These are phyloP conservation scores for Cladosporium sp. DNA, from an alignment of 2,329 filamentous ascomycete genomes.

Conservation along the genomic window DNA sequence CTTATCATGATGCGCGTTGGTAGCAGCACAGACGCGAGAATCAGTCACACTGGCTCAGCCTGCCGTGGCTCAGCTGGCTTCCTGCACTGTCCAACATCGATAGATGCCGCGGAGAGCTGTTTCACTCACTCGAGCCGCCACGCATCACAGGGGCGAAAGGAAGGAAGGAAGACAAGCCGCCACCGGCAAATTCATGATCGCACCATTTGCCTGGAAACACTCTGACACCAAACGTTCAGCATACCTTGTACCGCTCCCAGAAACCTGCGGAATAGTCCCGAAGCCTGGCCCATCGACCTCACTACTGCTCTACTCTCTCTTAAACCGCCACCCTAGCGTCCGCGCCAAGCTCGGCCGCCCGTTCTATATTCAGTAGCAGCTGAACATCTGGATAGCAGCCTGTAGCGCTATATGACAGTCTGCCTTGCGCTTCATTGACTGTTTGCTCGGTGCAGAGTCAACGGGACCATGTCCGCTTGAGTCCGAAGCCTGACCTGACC, in stretches of 20 bases:
- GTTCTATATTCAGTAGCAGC: slow-evolving; percentile 9
- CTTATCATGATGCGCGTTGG: too few species aligned
- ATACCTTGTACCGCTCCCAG: not conserved
- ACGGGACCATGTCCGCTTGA: slow-evolving; percentile 12
- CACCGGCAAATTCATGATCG: too few species aligned
- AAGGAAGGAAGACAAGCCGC: not conserved
- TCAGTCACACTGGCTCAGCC: too few species aligned
- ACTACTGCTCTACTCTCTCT: too few species aligned
- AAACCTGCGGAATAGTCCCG: not conserved
- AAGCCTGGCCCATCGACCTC: slow-evolving; percentile 4
- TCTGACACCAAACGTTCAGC: not conserved
- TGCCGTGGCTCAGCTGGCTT: too few species aligned
- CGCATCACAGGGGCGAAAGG: not conserved
- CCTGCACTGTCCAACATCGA: slow-evolving; percentile 4
- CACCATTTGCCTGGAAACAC: too few species aligned
- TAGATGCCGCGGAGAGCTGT: not conserved
- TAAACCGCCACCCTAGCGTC: slow-evolving; percentile 1
- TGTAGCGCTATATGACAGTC: slow-evolving; percentile 1
- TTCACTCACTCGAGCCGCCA: slow-evolving; percentile 3
- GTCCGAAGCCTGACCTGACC: slow-evolving; percentile 12
- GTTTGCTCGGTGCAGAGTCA: slow-evolving; percentile 21
- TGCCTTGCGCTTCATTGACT: not conserved
- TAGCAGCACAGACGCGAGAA: too few species aligned
- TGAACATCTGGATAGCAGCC: slow-evolving; percentile 10
- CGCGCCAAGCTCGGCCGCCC: slow-evolving; percentile 6